Percentiles rank a stretch among this genome's conserved stretches.
These are phyloP conservation scores for Rosa lucieae DNA, from an alignment of 306 rosid species.

Conservation along the genomic window DNA sequence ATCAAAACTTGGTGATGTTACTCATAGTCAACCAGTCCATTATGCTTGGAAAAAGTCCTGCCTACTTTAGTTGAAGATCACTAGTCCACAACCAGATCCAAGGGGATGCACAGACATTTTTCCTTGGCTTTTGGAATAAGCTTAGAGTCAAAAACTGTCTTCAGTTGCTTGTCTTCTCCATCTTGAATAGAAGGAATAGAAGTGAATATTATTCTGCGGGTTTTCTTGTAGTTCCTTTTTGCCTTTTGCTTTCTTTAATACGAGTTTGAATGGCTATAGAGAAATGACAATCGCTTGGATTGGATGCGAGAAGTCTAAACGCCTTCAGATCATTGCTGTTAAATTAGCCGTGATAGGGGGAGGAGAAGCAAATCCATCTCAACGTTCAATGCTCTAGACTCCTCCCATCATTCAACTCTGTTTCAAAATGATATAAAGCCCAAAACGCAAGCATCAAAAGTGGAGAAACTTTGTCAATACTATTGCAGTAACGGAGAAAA, in stretches of 20 bases:
- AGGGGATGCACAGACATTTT: not conserved
- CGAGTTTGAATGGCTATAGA: not conserved
- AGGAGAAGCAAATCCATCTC: not conserved
- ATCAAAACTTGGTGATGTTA: slow-evolving; percentile 54
- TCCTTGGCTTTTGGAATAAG: not conserved
- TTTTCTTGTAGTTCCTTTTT: not conserved
- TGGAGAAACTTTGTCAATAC: not conserved
- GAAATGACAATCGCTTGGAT: not conserved
- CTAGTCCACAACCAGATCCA: not conserved
- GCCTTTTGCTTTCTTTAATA: not conserved
- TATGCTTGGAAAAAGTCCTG: not conserved
- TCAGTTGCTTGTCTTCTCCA: not conserved
- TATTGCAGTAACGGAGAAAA: not conserved
- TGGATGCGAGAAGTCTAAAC: not conserved
- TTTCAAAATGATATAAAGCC: not conserved
- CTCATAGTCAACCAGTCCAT: slow-evolving; percentile 1
- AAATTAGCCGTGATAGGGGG: not conserved
- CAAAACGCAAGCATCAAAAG: not conserved
- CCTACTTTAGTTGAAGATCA: not conserved
- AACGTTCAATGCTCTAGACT: not conserved
- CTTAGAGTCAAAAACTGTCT: not conserved
- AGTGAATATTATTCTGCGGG: not conserved
- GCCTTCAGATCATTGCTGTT: not conserved
- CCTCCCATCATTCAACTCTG: not conserved
- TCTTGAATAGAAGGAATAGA: not conserved